These are phyloP conservation scores for Didymella segeticola DNA, from an alignment of 2,329 filamentous ascomycete genomes.

Conservation along the genomic window DNA sequence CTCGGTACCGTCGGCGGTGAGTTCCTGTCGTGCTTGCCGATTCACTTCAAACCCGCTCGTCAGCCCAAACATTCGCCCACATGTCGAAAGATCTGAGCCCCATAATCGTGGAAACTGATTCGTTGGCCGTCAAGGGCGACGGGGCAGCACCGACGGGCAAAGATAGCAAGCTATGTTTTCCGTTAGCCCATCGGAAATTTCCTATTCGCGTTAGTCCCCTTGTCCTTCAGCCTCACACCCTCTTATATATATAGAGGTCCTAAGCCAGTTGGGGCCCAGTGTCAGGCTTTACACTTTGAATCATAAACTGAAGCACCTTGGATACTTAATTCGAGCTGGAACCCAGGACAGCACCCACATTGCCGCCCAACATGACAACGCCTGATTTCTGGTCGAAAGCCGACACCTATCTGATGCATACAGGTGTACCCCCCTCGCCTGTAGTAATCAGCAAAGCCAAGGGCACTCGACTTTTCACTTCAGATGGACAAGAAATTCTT, in stretches of 20 bases:
- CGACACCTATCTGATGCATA: conserved; percentile 11
- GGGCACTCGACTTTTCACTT: conserved; percentile 1
- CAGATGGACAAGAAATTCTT: conserved; percentile 4
- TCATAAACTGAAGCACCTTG: too few species aligned
- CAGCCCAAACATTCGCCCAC: too few species aligned
- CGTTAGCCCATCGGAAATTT: not conserved
- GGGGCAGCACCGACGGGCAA: not conserved
- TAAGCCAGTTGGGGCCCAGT: not conserved
- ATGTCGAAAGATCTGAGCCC: too few species aligned
- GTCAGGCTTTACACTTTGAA: too few species aligned
- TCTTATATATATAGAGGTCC: not conserved
- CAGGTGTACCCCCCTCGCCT: conserved; percentile 6
- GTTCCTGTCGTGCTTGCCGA: too few species aligned
- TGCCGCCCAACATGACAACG: not conserved
- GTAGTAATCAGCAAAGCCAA: conserved; percentile 5
- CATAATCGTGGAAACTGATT: too few species aligned
- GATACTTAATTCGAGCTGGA: too few species aligned
- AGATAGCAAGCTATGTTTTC: not conserved
- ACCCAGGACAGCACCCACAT: not conserved
- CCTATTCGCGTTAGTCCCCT: not conserved
- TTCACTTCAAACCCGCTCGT: too few species aligned
- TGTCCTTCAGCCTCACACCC: not conserved
- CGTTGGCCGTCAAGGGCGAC: too few species aligned
- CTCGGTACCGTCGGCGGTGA: too few species aligned
- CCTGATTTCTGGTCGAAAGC: conserved; percentile 8